These are phyloP conservation scores for Mucor plumbeus DNA, from an alignment of 371 early-diverging fungal species.

Conservation along the genomic window DNA sequence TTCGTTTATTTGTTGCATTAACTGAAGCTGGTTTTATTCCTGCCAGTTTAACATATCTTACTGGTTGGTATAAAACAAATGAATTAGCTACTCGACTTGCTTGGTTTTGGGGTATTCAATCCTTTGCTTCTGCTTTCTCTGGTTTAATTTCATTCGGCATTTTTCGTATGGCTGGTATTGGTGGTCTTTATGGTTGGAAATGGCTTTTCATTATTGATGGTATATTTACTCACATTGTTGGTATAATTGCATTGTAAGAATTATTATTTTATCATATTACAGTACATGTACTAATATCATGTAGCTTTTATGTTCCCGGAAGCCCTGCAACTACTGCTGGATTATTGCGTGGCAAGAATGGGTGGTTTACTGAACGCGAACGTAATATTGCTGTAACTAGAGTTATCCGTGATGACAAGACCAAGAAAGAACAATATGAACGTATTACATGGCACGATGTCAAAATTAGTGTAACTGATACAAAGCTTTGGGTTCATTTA, in stretches of 20 bases:
- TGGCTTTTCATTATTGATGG: constrained; percentile 65
- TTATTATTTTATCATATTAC: neutral
- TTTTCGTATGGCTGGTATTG: constrained; percentile 57
- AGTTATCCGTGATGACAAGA: constrained; percentile 57
- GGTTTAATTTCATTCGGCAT: constrained; percentile 65
- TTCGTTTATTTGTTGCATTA: constrained; percentile 39
- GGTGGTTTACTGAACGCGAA: constrained; percentile 49
- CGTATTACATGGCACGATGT: constrained; percentile 36
- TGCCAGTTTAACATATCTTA: constrained; percentile 60
- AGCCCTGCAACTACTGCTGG: constrained; percentile 46
- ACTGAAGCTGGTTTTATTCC: constrained; percentile 68
- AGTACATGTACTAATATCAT: neutral
- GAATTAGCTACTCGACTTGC: constrained; percentile 63
- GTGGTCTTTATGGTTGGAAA: constrained; percentile 63
- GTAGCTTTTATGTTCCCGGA: constrained; percentile 49
- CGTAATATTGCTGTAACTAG: constrained; percentile 60
- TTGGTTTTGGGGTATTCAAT: constrained; percentile 61
- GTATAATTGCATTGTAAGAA: constrained; percentile 44
- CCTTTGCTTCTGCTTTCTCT: constrained; percentile 40
- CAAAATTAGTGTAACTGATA: constrained; percentile 39
- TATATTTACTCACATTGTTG: constrained; percentile 53
- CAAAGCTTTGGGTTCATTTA: constrained; percentile 53
- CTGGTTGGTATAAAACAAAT: constrained; percentile 60
- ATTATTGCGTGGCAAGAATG: constrained; percentile 39
- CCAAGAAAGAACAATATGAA: constrained; percentile 47